Evolutionary conservation across 208 protist species (phyloP).

Genomic region (Endotrypanum monterogeii): DNA sequence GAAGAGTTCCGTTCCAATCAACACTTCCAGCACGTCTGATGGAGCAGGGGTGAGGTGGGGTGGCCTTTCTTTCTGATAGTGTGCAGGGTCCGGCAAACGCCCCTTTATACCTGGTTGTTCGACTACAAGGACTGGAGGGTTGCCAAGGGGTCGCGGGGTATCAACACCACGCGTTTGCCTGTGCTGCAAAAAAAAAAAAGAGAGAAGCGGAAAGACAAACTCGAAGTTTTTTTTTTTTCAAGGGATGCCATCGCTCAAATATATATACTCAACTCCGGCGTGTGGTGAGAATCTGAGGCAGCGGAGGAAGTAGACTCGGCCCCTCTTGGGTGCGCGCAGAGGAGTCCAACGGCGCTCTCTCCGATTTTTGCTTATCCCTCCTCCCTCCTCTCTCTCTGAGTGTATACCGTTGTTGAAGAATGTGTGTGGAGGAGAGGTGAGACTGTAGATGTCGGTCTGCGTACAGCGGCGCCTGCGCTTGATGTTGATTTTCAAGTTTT

Average conservation of each 20-base stretch:
- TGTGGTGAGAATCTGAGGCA: background rate
- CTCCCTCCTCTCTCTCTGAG: background rate
- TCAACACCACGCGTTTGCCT: background rate
- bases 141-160: background rate
- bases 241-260: background rate
- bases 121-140: background rate
- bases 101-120: background rate
- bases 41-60: background rate
- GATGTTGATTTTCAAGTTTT: background rate
- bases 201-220: too few species aligned
- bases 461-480: background rate
- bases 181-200: background rate
- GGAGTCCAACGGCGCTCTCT: background rate
- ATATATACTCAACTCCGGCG: background rate
- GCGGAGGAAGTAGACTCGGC: background rate
- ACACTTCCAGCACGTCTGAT: slow-evolving; percentile 89
- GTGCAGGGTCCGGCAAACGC: too few species aligned
- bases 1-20: slow-evolving; percentile 95
- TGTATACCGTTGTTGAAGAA: background rate
- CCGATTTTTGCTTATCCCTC: background rate
- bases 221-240: background rate
- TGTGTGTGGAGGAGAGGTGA: too few species aligned
- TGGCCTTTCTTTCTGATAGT: too few species aligned
- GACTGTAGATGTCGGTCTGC: background rate
- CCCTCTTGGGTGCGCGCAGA: background rate